Evolutionary conservation across 2,329 filamentous ascomycete genomes (phyloP).

Genomic region (Zymoseptoria crescenta): DNA sequence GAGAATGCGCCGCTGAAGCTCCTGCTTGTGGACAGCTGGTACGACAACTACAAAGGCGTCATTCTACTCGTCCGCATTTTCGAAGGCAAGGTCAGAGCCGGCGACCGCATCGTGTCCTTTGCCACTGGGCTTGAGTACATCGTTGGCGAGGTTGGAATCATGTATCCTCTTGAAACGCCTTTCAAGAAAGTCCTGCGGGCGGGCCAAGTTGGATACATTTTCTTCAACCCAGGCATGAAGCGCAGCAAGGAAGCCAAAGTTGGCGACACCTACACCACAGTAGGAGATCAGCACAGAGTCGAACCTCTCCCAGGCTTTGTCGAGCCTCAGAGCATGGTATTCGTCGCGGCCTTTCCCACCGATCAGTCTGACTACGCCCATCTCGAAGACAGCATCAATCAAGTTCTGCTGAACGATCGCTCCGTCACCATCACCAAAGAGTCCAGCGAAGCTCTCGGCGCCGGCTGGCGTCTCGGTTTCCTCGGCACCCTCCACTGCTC

Average conservation of each 20-base stretch:
- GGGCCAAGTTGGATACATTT: conserved; percentile 92
- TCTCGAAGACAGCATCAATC: conserved; percentile 86
- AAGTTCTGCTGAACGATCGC: conserved; percentile 88
- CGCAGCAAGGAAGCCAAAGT: conserved; percentile 90
- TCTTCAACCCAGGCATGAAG: conserved; percentile 99
- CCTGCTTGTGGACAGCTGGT: conserved; percentile 95
- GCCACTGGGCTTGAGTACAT: conserved; percentile 84
- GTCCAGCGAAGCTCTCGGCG: conserved; percentile 84
- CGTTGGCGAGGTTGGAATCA: conserved; percentile 93
- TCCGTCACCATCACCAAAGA: conserved; percentile 93
- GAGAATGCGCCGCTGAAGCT: conserved; percentile 65
- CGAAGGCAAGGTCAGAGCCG: conserved; percentile 73
- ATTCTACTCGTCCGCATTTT: conserved; percentile 86
- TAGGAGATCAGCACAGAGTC: conserved; percentile 67
- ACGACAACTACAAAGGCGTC: conserved; percentile 91
- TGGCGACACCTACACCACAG: conserved; percentile 85
- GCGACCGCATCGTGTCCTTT: conserved; percentile 79
- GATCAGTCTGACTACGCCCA: conserved; percentile 82
- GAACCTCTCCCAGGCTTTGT: conserved; percentile 85
- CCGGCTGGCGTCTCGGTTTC: conserved; percentile 90
- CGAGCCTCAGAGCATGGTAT: conserved; percentile 97
- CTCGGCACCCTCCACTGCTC: conserved; percentile 95
- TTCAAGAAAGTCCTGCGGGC: conserved; percentile 67
- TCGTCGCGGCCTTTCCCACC: conserved; percentile 91
- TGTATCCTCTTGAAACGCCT: conserved; percentile 80